Evolutionary conservation across 192 early-diverging fungal species (phyloP).

Genomic region (Helicostylum pulchrum): DNA sequence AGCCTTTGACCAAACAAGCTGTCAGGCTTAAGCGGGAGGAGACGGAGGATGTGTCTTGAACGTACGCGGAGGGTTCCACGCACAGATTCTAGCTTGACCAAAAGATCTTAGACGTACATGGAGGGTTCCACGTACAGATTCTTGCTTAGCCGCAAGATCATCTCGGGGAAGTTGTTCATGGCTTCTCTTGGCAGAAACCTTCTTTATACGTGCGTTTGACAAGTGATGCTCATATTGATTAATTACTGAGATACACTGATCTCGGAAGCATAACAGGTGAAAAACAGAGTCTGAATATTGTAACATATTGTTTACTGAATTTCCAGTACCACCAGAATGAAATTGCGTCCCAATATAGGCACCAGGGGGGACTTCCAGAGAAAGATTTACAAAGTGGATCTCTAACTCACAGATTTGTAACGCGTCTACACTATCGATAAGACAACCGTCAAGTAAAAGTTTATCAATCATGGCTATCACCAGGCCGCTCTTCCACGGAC

Average conservation of each 20-base stretch:
- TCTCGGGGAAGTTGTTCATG: not conserved
- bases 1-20: too few relatives aligned
- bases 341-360: conserved; percentile 3
- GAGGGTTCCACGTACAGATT: conserved; percentile 11
- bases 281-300: not conserved
- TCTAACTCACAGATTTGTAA: conserved; percentile 7
- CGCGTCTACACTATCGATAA: conserved; percentile 6
- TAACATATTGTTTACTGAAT: not conserved
- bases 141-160: conserved; percentile 4
- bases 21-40: too few relatives aligned
- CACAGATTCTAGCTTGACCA: too few relatives aligned
- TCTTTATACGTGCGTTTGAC: conserved; percentile 3
- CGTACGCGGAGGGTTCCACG: too few relatives aligned
- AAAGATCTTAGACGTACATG: too few relatives aligned
- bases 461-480: not conserved
- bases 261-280: not conserved
- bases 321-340: conserved; percentile 3
- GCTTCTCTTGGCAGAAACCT: conserved; percentile 7
- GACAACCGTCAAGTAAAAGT: conserved; percentile 9
- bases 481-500: conserved; percentile 1
- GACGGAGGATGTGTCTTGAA: too few relatives aligned
- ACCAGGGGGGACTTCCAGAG: conserved; percentile 3
- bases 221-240: conserved; percentile 7
- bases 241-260: conserved; percentile 1
- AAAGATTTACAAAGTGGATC: not conserved